A percentile compares a stretch with the other conserved stretches of the same genome.
These are phyloP conservation scores for Gossypium thurberi DNA, from an alignment of 345 rosid genomes.

Conservation along the genomic window DNA sequence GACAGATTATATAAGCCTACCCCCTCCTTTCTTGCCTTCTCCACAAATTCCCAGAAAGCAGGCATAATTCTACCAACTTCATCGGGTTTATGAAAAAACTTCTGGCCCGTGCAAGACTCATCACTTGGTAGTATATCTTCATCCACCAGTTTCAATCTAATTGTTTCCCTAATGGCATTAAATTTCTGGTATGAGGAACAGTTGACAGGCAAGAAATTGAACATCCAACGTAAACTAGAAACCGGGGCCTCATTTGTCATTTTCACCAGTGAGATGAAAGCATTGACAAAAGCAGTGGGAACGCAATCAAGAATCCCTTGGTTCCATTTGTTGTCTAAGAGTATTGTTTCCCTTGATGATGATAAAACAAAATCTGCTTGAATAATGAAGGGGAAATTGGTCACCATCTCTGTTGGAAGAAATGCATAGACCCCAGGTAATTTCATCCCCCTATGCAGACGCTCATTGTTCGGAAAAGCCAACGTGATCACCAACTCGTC, in stretches of 20 bases:
- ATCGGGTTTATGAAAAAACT: conserved; percentile 51
- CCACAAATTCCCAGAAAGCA: conserved; percentile 49
- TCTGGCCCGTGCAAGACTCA: conserved; percentile 41
- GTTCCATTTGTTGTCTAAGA: conserved; percentile 61
- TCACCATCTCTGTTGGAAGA: conserved; percentile 77
- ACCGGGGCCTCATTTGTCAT: conserved; percentile 39
- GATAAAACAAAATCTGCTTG: conserved; percentile 65
- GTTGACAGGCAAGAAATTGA: conserved; percentile 52
- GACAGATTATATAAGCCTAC: conserved; percentile 56
- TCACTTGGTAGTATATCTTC: conserved; percentile 54
- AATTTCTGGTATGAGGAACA: conserved; percentile 27
- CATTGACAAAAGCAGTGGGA: conserved; percentile 50
- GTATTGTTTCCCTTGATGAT: conserved; percentile 68
- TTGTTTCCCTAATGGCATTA: conserved; percentile 37
- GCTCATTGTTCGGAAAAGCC: conserved; percentile 64
- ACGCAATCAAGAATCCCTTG: conserved; percentile 68
- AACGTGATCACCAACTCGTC: conserved; percentile 66
- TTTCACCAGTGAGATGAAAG: conserved; percentile 51
- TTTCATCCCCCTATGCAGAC: conserved; percentile 37
- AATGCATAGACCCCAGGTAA: conserved; percentile 68
- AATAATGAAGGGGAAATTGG: conserved; percentile 56
- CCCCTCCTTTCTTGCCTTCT: conserved; percentile 39
- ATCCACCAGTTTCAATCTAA: conserved; percentile 28
- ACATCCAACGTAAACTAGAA: conserved; percentile 41
- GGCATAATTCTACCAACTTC: conserved; percentile 56